Conservation (phyloP, 2,329 filamentous ascomycete species). For the Scytalidium lignicola region DNA sequence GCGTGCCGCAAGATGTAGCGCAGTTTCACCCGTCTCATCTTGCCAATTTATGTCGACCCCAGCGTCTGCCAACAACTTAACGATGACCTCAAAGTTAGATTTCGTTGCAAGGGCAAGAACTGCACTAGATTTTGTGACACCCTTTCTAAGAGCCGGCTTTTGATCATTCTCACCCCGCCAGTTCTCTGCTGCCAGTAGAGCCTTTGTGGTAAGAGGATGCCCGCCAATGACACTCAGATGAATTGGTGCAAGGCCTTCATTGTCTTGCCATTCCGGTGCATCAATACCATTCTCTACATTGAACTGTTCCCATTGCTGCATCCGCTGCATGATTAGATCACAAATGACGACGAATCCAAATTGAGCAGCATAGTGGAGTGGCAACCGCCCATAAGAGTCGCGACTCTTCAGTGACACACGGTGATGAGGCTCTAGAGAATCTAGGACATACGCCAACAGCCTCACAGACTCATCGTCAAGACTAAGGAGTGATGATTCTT, state of each 20-base stretch:
- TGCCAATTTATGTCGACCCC: conserved; percentile 92
- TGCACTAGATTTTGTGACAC: conserved; percentile 77
- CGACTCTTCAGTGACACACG: conserved; percentile 59
- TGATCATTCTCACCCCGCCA: conserved; percentile 60
- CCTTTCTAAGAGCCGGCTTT: conserved; percentile 60
- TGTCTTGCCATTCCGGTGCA: conserved; percentile 82
- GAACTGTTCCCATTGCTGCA: conserved; percentile 87
- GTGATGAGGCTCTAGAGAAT: conserved; percentile 63
- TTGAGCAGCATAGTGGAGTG: conserved; percentile 89
- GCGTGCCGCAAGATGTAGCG: conserved; percentile 84
- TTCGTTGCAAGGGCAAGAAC: conserved; percentile 84
- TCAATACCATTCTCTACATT: conserved; percentile 83
- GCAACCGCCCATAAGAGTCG: conserved; percentile 77
- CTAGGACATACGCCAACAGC: conserved; percentile 58
- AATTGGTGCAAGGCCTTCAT: conserved; percentile 83
- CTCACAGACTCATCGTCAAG: conserved; percentile 72
- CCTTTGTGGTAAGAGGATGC: conserved; percentile 78
- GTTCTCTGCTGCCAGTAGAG: conserved; percentile 74
- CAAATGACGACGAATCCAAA: conserved; percentile 92
- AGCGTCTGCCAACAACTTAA: conserved; percentile 80
- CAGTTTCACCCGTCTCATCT: conserved; percentile 84
- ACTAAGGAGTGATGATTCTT: conserved; percentile 61
- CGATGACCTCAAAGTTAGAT: conserved; percentile 78
- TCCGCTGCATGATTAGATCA: conserved; percentile 77
- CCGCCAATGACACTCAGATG: conserved; percentile 91